Evolutionary conservation across 2,329 filamentous ascomycete genomes (phyloP), one percentile per base, ranked within the genome.

Genomic region (Exophiala spinifera): DNA sequence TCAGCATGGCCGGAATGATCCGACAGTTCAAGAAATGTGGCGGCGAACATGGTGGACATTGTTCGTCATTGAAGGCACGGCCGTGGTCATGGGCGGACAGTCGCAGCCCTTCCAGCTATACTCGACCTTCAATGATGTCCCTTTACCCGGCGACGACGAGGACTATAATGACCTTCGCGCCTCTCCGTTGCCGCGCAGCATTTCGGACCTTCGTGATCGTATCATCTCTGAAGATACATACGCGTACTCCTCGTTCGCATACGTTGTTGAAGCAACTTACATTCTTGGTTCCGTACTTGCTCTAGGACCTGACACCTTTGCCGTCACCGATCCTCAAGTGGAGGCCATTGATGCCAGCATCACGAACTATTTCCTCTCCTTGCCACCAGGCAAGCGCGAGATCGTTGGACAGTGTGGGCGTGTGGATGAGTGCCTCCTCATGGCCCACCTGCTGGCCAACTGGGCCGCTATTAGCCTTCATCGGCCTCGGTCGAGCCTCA

Each of bases 11-110:
- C 62, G 14, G 58, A 85, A 89, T 0, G 82, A 87, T 55, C 77
- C 82, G 0, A 76, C 90, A 1, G 68, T 91, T 2, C 88, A 92
- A 67, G 91, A 96, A 70, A 89, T 86, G 67, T 87, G 89, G 82
- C 82, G 90, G 15, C 80, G 91, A 55, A 96, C 91, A 1, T 96
- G 91, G 91, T 96, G 91, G 91, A 90, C 82, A 63, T 65, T 89
- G 36, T 92, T 86, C 66, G 80, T 89, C n/a, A 81, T 89, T 13
- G 90, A 95, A 67, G 89, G 87, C 51, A 87, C 95, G 80, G 80
- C 95, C 61, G 88, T 89, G 4, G 89, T 88, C 3, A 84, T 95
- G 28, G 58, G 53, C 8, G 60, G 60, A 15, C 57, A 59, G 52
- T 61, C 57, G 14, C 64, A 65, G 19, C 64, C 59, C 14, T 66